Evolutionary conservation across 73 alveolate genomes (phyloP).

Genomic region (Vitrella brassicaformis): DNA sequence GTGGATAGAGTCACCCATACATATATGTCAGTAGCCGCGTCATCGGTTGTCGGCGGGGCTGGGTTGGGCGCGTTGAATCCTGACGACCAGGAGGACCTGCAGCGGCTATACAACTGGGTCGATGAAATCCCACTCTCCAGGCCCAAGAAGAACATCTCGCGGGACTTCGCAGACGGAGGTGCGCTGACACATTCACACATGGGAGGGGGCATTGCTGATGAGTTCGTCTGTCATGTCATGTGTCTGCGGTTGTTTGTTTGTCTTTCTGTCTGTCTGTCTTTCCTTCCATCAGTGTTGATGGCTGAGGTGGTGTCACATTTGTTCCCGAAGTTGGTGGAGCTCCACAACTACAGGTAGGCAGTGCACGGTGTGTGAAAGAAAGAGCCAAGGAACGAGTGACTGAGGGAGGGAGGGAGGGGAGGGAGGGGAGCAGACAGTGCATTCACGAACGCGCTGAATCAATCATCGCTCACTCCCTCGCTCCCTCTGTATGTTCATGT

Average conservation of each 20-base stretch:
- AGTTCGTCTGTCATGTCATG: neutral
- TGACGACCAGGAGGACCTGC: constrained; percentile 26
- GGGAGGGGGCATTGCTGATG: neutral
- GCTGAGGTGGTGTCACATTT: constrained; percentile 51
- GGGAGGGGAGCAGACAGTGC: neutral
- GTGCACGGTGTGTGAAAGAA: neutral
- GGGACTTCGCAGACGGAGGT: constrained; percentile 94
- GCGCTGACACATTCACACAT: constrained; percentile 27
- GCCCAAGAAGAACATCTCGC: constrained; percentile 86
- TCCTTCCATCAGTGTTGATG: constrained; percentile 7
- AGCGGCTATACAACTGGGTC: constrained; percentile 41
- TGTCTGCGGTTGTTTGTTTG: neutral
- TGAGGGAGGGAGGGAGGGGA: no score
- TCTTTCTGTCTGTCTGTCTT: neutral
- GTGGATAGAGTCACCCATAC: no score
- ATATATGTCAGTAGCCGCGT: no score
- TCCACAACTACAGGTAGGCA: constrained; percentile 49
- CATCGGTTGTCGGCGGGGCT: no score
- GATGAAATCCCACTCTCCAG: constrained; percentile 91
- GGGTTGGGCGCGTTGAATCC: no score
- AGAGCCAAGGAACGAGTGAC: neutral
- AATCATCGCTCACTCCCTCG: no score
- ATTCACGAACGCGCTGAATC: no score
- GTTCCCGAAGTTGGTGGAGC: constrained; percentile 53
- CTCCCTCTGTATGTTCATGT: constrained; percentile 24